phyloP scores from a whole-genome alignment of 106 monocot species.

The Triglochin maritima region DNA sequence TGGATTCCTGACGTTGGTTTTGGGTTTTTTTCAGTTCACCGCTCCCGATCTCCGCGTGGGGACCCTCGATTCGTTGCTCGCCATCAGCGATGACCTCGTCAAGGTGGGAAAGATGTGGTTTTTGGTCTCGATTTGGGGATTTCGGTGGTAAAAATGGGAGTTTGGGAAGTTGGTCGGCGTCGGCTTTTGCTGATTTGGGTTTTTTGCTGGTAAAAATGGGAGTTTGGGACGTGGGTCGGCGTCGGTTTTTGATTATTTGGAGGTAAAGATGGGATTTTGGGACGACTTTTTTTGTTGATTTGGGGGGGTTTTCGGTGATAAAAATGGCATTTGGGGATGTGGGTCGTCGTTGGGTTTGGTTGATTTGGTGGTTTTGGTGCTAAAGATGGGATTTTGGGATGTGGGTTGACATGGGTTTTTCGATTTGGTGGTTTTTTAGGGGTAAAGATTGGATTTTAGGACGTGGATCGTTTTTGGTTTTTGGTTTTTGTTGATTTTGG shows the following conservation, averaged over 20 bases:
- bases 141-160: not conserved
- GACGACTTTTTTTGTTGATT: too few species aligned
- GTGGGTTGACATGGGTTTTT: too few species aligned
- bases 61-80: constrained; percentile 80
- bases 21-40: constrained; percentile 50
- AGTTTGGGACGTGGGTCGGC: too few species aligned
- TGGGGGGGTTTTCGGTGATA: too few species aligned
- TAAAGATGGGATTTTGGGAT: too few species aligned
- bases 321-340: too few species aligned
- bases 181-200: not conserved
- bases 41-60: constrained; percentile 80
- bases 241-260: not conserved
- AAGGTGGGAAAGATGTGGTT: constrained; percentile 36
- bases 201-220: not conserved
- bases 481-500: too few species aligned
- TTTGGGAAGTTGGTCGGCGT: not conserved
- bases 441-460: too few species aligned
- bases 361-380: not conserved
- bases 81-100: constrained; percentile 80
- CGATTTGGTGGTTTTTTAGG: too few species aligned
- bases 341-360: too few species aligned
- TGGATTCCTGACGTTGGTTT: not conserved
- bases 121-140: not conserved
- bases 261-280: too few species aligned
- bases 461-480: too few species aligned